Percentiles rank a stretch among this genome's conserved stretches.
Conservation (phyloP, 1,139 yeast species). For the Taphrina wiesneri region DNA sequence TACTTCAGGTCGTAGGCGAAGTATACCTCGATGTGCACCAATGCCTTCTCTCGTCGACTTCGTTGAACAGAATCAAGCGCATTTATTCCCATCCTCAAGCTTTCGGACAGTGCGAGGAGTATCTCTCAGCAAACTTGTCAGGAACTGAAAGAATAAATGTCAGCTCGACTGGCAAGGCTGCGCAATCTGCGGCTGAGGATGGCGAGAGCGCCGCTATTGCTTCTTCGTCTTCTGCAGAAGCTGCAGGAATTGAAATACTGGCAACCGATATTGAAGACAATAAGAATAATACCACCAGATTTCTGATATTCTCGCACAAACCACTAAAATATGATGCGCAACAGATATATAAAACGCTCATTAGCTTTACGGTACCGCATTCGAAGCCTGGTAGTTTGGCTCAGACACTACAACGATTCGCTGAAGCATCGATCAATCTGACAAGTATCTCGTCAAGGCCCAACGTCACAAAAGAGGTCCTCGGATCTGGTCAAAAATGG, state of each 20-base stretch:
- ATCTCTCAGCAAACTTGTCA: constrained; percentile 50
- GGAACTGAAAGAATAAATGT: constrained; percentile 59
- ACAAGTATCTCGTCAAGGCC: constrained; percentile 26
- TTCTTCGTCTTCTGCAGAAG: constrained; percentile 63
- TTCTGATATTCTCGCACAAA: constrained; percentile 56
- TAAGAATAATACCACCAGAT: constrained; percentile 77
- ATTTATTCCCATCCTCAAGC: constrained; percentile 95
- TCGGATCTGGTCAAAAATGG: constrained; percentile 24
- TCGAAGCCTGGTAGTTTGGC: constrained; percentile 27
- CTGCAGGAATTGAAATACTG: constrained; percentile 63
- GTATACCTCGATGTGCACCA: constrained; percentile 83
- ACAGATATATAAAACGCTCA: constrained; percentile 3
- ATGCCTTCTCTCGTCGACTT: constrained; percentile 51
- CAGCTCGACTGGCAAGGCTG: constrained; percentile 82
- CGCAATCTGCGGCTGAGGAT: constrained; percentile 56
- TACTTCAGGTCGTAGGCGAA: constrained; percentile 54
- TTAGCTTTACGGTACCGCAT: constrained; percentile 27
- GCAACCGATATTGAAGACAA: constrained; percentile 65
- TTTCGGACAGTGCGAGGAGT: constrained; percentile 82
- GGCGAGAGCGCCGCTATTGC: constrained; percentile 57
- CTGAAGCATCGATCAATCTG: constrained; percentile 6
- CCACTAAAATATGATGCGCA: background rate
- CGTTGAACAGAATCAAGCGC: constrained; percentile 52
- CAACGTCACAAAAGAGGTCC: background rate
- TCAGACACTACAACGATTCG: constrained; percentile 6